phyloP scores from a whole-genome alignment of 2,329 filamentous ascomycete genomes.

The Colletotrichum godetiae region DNA sequence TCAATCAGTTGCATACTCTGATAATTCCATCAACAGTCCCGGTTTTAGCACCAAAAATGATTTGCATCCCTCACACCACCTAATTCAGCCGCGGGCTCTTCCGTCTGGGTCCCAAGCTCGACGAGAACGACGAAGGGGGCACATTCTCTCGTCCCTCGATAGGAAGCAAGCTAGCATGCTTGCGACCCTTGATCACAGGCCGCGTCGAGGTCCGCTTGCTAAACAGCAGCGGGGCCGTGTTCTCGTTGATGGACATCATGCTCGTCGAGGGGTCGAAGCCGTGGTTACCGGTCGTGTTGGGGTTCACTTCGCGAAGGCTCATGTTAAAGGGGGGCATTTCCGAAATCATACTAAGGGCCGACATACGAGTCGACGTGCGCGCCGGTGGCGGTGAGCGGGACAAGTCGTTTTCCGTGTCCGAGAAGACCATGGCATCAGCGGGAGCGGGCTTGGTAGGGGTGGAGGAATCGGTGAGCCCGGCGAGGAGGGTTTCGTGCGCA shows the following conservation, averaged over 20 bases:
- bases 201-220: conserved; percentile 55
- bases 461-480: conserved; percentile 50
- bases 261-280: conserved; percentile 58
- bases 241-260: conserved; percentile 53
- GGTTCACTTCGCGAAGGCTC: conserved; percentile 68
- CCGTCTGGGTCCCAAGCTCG: conserved; percentile 58
- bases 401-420: conserved; percentile 48
- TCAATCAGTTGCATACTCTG: conserved; percentile 4
- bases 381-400: conserved; percentile 25
- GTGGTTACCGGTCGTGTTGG: conserved; percentile 50
- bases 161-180: conserved; percentile 44
- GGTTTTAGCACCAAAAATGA: not conserved
- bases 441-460: conserved; percentile 38
- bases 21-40: not conserved
- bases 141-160: conserved; percentile 65
- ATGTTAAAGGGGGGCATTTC: conserved; percentile 46
- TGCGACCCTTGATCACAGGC: conserved; percentile 47
- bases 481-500: conserved; percentile 57
- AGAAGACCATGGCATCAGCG: conserved; percentile 48
- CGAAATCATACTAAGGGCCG: conserved; percentile 34
- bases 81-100: conserved; percentile 65
- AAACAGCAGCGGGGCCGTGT: conserved; percentile 56
- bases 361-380: conserved; percentile 32
- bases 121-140: conserved; percentile 55
- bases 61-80: not conserved